Percentiles rank a stretch among this genome's conserved stretches.
Conservation (phyloP, 805 yeast genomes). For the Candida ovalis region DNA sequence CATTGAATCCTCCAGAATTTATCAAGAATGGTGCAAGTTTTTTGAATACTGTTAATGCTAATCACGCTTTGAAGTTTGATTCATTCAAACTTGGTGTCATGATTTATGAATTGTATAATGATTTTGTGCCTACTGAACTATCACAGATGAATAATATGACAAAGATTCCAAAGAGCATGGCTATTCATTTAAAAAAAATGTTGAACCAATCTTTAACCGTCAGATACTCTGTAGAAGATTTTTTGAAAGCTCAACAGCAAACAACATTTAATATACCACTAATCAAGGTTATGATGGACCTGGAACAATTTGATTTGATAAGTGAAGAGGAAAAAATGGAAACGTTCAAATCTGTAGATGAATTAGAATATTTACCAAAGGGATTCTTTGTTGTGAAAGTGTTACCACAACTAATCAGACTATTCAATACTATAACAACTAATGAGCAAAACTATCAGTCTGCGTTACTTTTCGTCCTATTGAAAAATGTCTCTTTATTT, state of each 20-base stretch:
- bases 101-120: constrained; percentile 43
- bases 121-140: constrained; percentile 6
- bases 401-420: constrained; percentile 63
- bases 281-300: constrained; percentile 46
- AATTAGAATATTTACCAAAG: constrained; percentile 38
- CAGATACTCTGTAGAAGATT: constrained; percentile 36
- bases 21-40: constrained; percentile 40
- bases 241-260: constrained; percentile 29
- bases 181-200: constrained; percentile 38
- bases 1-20: constrained; percentile 50
- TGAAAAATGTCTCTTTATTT: constrained; percentile 31
- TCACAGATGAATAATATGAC: constrained; percentile 9
- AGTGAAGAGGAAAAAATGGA: constrained; percentile 50
- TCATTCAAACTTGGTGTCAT: constrained; percentile 61
- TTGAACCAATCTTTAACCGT: constrained; percentile 34
- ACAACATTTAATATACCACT: constrained; percentile 43
- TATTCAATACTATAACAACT: constrained; percentile 31
- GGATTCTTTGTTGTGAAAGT: constrained; percentile 56
- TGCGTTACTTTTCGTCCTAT: constrained; percentile 37
- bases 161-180: constrained; percentile 36
- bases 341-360: constrained; percentile 37
- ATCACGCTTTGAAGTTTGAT: constrained; percentile 48
- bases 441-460: constrained; percentile 25
- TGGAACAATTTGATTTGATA: constrained; percentile 54
- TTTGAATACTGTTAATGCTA: constrained; percentile 20